These are phyloP conservation scores for Ascoidea asiatica DNA, from an alignment of 805 yeast genomes.

Conservation along the genomic window DNA sequence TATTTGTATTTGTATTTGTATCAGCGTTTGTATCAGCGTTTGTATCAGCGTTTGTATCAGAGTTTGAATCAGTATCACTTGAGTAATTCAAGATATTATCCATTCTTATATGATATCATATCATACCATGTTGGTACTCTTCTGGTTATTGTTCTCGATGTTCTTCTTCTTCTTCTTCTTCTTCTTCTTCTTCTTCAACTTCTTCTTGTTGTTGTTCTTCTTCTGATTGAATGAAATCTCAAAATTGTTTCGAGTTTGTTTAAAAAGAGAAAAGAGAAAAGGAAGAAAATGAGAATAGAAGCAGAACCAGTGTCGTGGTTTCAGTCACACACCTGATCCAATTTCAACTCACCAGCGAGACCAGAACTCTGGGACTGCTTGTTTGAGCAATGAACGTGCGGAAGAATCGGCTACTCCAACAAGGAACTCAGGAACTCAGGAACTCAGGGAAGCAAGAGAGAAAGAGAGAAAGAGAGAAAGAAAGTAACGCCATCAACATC, in stretches of 20 bases:
- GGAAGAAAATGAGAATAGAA: too few relatives aligned
- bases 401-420: too few relatives aligned
- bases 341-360: conserved; percentile 32
- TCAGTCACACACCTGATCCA: conserved; percentile 52
- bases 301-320: conserved; percentile 81
- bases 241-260: too few relatives aligned
- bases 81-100: conserved; percentile 89
- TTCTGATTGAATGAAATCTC: too few relatives aligned
- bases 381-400: conserved; percentile 74
- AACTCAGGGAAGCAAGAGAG: too few relatives aligned
- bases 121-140: conserved; percentile 86
- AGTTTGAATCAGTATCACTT: conserved; percentile 23
- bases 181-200: conserved; percentile 56
- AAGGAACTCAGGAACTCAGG: too few relatives aligned
- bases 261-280: too few relatives aligned
- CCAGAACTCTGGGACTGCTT: conserved; percentile 84
- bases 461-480: too few relatives aligned
- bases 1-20: background rate
- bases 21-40: conserved; percentile 7
- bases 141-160: conserved; percentile 62
- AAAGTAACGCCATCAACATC: too few relatives aligned
- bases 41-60: conserved; percentile 13
- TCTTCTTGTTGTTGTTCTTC: conserved; percentile 56
- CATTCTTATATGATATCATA: conserved; percentile 88
- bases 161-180: conserved; percentile 87